Percentiles rank a stretch among this genome's conserved stretches.
phyloP scores from a whole-genome alignment of 768 basidiomycete genomes.

The Termitomyces sp. region DNA sequence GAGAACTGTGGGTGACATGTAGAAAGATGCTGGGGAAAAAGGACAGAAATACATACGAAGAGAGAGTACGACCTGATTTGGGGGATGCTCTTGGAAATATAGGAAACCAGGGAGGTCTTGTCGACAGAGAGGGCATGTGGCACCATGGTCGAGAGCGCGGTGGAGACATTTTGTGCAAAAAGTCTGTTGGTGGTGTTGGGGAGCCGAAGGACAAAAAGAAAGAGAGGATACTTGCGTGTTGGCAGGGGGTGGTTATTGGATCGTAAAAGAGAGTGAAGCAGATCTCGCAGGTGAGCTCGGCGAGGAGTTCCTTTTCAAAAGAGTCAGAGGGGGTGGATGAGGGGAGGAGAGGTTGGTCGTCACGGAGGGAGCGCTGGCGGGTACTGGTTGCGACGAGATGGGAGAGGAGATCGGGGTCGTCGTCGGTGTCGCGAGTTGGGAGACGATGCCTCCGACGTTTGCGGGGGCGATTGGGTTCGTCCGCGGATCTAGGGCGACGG shows the following conservation, averaged over 20 bases:
- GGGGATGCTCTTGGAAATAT: constrained; percentile 77
- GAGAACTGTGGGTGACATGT: constrained; percentile 40
- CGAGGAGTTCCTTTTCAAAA: constrained; percentile 57
- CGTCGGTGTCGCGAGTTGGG: constrained; percentile 20
- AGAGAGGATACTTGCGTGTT: constrained; percentile 61
- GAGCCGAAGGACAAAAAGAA: constrained; percentile 4
- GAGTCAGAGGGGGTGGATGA: constrained; percentile 18
- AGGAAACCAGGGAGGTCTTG: constrained; percentile 66
- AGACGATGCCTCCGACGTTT: constrained; percentile 10
- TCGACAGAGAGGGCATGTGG: constrained; percentile 83
- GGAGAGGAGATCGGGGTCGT: constrained; percentile 26
- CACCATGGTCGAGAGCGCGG: constrained; percentile 82
- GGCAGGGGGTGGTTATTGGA: constrained; percentile 91
- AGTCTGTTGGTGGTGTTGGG: constrained; percentile 43
- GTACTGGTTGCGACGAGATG: constrained; percentile 28
- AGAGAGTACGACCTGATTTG: constrained; percentile 65
- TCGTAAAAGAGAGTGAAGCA: constrained; percentile 81
- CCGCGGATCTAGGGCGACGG: constrained; percentile 9
- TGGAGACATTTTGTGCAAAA: constrained; percentile 89
- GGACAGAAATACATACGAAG: constrained; percentile 43
- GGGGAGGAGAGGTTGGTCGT: constrained; percentile 26
- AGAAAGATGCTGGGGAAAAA: constrained; percentile 1
- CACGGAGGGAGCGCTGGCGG: constrained; percentile 23
- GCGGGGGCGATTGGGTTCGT: constrained; percentile 8
- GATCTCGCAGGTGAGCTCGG: constrained; percentile 85